These are phyloP conservation scores for Globisporangium paroecandrum DNA, from an alignment of 352 stramenopile species.

Conservation along the genomic window DNA sequence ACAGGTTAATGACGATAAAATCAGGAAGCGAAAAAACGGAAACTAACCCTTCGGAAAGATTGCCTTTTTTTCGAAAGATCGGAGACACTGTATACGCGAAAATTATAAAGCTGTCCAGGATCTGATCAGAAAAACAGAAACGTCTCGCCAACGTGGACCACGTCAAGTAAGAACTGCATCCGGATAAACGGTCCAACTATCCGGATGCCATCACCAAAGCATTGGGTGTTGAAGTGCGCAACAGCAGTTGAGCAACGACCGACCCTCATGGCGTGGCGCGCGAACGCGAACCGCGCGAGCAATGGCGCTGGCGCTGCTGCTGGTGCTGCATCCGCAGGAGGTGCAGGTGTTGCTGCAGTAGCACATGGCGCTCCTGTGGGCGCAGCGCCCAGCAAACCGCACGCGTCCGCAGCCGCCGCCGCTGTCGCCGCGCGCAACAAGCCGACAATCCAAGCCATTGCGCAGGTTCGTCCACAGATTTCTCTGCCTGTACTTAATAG, in stretches of 20 bases:
- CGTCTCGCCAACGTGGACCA: not conserved
- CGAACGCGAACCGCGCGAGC: slow-evolving; percentile 21
- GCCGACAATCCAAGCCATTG: slow-evolving; percentile 68
- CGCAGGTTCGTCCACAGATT: slow-evolving; percentile 25
- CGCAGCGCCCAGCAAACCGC: slow-evolving; percentile 14
- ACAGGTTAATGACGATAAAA: not conserved
- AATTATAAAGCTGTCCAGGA: not conserved
- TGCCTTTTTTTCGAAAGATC: slow-evolving; percentile 16
- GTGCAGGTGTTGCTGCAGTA: not conserved
- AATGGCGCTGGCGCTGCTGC: not conserved
- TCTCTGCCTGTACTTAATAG: not conserved
- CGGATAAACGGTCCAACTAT: not conserved
- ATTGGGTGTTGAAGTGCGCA: slow-evolving; percentile 15
- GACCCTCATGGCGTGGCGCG: slow-evolving; percentile 31
- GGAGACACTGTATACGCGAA: not conserved
- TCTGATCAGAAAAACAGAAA: not conserved
- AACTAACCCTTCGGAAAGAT: slow-evolving; percentile 7
- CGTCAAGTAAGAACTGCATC: not conserved
- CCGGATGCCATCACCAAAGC: not conserved
- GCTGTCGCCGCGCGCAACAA: slow-evolving; percentile 29
- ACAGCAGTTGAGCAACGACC: not conserved
- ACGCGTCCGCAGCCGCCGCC: slow-evolving; percentile 15
- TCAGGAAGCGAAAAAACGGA: slow-evolving; percentile 13
- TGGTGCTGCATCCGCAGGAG: not conserved
- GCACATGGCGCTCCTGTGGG: not conserved